A percentile compares a stretch with the other conserved stretches of the same genome.
Conservation (phyloP, 306 rosid species). For the Quercus rubra region DNA sequence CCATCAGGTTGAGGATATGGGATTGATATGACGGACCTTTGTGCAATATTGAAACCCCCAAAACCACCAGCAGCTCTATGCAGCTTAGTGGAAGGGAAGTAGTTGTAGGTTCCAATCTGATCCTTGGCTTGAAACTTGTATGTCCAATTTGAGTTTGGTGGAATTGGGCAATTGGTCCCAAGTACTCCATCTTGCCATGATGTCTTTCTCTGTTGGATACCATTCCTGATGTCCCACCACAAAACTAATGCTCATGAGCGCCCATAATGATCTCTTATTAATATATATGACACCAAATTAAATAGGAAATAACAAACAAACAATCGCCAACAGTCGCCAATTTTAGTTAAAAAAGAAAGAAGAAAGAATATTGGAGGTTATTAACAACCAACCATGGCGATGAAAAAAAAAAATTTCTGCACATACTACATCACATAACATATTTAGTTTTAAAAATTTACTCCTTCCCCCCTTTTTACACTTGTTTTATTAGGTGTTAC, state of each 20-base stretch:
- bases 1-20: constrained; percentile 58
- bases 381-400: too few relatives aligned
- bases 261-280: too few relatives aligned
- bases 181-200: constrained; percentile 89
- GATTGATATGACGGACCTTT: constrained; percentile 56
- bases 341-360: too few relatives aligned
- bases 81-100: constrained; percentile 66
- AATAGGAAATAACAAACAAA: too few relatives aligned
- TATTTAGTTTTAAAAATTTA: too few relatives aligned
- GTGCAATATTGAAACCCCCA: constrained; percentile 64
- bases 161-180: constrained; percentile 88
- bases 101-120: constrained; percentile 74
- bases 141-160: constrained; percentile 78
- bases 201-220: constrained; percentile 65
- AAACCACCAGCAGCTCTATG: constrained; percentile 80
- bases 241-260: not conserved
- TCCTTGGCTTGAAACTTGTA: constrained; percentile 82
- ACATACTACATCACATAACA: too few relatives aligned
- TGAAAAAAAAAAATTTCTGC: too few relatives aligned
- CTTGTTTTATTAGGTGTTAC: too few relatives aligned
- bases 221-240: constrained; percentile 53
- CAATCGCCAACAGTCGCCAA: too few relatives aligned
- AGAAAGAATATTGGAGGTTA: too few relatives aligned
- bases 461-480: too few relatives aligned
- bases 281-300: too few relatives aligned